These are phyloP conservation scores for Saussurea involucrata DNA, from an alignment of 129 eudicot species.

Conservation along the genomic window DNA sequence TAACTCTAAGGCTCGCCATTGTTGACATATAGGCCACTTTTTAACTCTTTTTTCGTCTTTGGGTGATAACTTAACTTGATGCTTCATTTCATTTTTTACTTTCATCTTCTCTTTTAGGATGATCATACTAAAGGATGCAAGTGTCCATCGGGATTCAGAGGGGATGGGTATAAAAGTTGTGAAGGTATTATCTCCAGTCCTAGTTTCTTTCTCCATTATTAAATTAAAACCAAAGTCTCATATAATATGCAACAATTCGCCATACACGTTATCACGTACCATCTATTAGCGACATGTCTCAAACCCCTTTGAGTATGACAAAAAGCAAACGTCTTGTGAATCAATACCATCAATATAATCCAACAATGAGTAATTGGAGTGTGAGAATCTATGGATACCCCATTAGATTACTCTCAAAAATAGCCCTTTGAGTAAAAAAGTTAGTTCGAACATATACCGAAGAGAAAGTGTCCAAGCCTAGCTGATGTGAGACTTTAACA, in stretches of 20 bases:
- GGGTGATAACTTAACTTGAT: neutral
- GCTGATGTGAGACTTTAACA: neutral
- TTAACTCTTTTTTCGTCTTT: neutral
- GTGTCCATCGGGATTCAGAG: conserved; percentile 87
- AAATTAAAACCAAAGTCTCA: too few species aligned
- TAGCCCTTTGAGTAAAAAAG: neutral
- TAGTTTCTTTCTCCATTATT: too few species aligned
- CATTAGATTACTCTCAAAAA: neutral
- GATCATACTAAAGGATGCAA: conserved; percentile 74
- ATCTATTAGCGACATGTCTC: too few species aligned
- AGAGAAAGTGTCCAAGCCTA: neutral
- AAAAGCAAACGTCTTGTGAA: neutral
- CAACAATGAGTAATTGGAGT: neutral
- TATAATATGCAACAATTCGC: too few species aligned
- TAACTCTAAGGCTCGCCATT: too few species aligned
- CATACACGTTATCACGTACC: too few species aligned
- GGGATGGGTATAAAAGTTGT: conserved; percentile 71
- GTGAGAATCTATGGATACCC: neutral
- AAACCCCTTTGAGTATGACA: neutral
- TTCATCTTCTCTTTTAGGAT: conserved; percentile 43
- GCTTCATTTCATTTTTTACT: neutral
- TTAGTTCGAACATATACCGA: neutral
- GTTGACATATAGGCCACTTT: too few species aligned
- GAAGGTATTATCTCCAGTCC: conserved; percentile 69
- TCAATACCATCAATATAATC: neutral